Evolutionary conservation across 768 basidiomycete genomes (phyloP), one percentile per base, ranked within the genome.

Genomic region (Agaricus subrufescens): DNA sequence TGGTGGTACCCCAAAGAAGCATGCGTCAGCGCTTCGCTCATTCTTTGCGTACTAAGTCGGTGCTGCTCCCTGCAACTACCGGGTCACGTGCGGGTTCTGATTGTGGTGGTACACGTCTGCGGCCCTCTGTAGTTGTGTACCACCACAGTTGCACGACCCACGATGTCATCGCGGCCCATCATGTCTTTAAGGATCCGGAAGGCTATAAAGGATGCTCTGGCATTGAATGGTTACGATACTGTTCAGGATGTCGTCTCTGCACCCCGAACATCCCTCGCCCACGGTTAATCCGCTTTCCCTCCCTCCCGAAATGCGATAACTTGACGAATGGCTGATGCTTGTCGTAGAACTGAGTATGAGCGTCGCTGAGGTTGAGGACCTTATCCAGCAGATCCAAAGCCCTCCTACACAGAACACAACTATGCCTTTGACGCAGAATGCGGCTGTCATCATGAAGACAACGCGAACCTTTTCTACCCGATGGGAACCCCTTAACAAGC

Each of bases 201-300:
- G 8, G 69, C 77, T 25, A 73, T 75, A 2, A 72, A 82, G 31
- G 68, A 72, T 14, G 75, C 75, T 3, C 70, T 87, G 34, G 71
- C 71, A 45, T 72, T 70, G 39, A 75, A 78, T 39, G 86, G 86
- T 5, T 88, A 85, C 62, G 77, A 82, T 63, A 82, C 77, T 6
- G 62, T 82, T 2, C 70, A 77, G 50, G 86, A 89, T 60, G 62
- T 88, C 7, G 65, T 65, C 14, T 65, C 66, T 7, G 64, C 70
- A 2, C 74, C 78, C 2, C 69, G 75, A 3, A 79, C 82, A 53
- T 58, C 61, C n/a, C 64, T 87, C 23, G 74, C 81, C 25, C 70
- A 74, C 72, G 83, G 86, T 83, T 29, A 50, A 66, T 54, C 14
- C 12, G 46, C 34, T 31, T 25, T 54, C 14, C 11, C 30, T 25